Evolutionary conservation across 1,139 yeast species (phyloP).

Genomic region (Nakaseomyces sp.): DNA sequence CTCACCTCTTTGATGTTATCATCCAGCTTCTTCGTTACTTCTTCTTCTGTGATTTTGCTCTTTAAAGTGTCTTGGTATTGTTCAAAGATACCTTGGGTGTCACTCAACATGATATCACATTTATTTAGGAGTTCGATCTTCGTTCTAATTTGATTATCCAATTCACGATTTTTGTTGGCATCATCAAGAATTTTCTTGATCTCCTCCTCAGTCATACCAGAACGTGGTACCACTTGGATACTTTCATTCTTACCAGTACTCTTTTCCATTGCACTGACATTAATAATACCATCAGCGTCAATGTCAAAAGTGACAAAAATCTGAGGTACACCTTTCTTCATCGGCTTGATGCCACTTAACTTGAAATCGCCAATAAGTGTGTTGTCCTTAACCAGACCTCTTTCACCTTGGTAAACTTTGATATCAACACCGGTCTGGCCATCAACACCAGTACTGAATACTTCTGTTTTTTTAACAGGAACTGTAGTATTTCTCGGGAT

Average conservation of each 20-base stretch:
- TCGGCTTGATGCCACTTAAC: slow-evolving; percentile 56
- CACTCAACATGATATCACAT: slow-evolving; percentile 49
- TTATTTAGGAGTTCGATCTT: slow-evolving; percentile 33
- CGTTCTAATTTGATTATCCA: slow-evolving; percentile 30
- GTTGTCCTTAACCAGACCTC: slow-evolving; percentile 65
- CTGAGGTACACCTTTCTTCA: slow-evolving; percentile 73
- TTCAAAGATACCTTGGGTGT: slow-evolving; percentile 43
- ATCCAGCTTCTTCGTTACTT: slow-evolving; percentile 24
- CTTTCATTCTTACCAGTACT: slow-evolving; percentile 48
- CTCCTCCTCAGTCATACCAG: slow-evolving; percentile 60
- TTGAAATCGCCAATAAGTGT: slow-evolving; percentile 65
- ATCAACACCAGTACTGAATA: slow-evolving; percentile 78
- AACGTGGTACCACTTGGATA: slow-evolving; percentile 61
- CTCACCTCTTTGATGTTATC: slow-evolving; percentile 29
- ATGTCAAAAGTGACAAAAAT: slow-evolving; percentile 66
- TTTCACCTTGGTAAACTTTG: slow-evolving; percentile 71
- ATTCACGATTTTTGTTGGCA: slow-evolving; percentile 28
- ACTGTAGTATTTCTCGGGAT: slow-evolving; percentile 70
- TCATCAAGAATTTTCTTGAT: slow-evolving; percentile 49
- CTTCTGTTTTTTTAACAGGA: slow-evolving; percentile 62
- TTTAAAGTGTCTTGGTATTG: slow-evolving; percentile 37
- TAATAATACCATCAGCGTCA: slow-evolving; percentile 76
- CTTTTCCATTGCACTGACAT: slow-evolving; percentile 62
- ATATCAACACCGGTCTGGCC: slow-evolving; percentile 76
- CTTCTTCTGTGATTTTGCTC: slow-evolving; percentile 33